Conservation (phyloP, 73 alveolate genomes). For the Stentor roeselii region DNA sequence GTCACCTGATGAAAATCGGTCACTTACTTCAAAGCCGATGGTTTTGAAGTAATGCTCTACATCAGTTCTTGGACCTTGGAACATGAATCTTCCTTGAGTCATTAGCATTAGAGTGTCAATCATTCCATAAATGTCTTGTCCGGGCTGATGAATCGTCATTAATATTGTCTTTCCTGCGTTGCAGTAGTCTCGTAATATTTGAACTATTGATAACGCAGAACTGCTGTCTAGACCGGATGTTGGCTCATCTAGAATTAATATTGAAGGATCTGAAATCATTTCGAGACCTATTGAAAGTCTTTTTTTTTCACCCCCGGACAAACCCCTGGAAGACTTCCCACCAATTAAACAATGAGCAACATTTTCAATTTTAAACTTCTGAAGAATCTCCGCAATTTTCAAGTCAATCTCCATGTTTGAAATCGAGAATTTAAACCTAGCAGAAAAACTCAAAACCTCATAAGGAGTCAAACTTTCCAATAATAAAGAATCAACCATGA, state of each 20-base stretch:
- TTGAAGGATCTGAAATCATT: slow-evolving; percentile 47
- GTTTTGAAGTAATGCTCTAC: too few relatives aligned
- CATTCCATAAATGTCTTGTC: slow-evolving; percentile 47
- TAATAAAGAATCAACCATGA: slow-evolving; percentile 70
- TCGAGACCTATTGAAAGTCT: slow-evolving; percentile 57
- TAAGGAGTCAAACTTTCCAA: slow-evolving; percentile 53
- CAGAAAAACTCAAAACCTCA: slow-evolving; percentile 63
- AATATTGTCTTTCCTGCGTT: slow-evolving; percentile 54
- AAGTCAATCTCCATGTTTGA: background rate
- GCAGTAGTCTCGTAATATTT: slow-evolving; percentile 27
- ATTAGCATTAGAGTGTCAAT: slow-evolving; percentile 53
- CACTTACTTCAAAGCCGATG: background rate
- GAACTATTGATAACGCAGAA: slow-evolving; percentile 41
- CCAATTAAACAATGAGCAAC: slow-evolving; percentile 53
- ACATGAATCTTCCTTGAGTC: slow-evolving; percentile 53
- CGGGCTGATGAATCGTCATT: slow-evolving; percentile 63
- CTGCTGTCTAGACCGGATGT: slow-evolving; percentile 52
- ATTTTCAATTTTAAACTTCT: slow-evolving; percentile 45
- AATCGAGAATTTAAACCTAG: slow-evolving; percentile 36
- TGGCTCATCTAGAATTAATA: slow-evolving; percentile 56
- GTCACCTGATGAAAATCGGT: background rate
- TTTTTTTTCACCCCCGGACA: slow-evolving; percentile 60
- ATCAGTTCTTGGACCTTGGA: slow-evolving; percentile 34
- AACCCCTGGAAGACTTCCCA: slow-evolving; percentile 37
- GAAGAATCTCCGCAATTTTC: slow-evolving; percentile 48